Evolutionary conservation across 805 yeast genomes (phyloP), one percentile per base, ranked within the genome.

Genomic region (Lachancea meyersii): DNA sequence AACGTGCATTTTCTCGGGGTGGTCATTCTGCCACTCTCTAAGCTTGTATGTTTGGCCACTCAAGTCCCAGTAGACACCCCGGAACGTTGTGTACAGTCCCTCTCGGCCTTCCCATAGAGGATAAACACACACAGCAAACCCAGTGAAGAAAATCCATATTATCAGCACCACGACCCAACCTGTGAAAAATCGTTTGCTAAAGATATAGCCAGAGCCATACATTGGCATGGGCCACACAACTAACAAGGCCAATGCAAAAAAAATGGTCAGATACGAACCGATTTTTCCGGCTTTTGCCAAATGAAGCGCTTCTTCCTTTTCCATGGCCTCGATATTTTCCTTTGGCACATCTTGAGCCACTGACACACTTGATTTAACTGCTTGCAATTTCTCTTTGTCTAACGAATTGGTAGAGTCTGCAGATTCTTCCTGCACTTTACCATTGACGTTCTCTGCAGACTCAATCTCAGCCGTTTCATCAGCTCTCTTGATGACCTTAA

Each of bases 141-240:
- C 79, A 28, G 83, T 74, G 53, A 75, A 69, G 65, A 85, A 86
- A 27, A 86, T 66, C 95, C 95, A 87, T 45, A 86, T 77, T 41
- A 88, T 77, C 46, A 82, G 79, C 23, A 87, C 94, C 28, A 73
- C 77, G 38, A 88, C 75, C 96, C 96, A 88, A 35, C 95, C 96
- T 5, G 93, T 84, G 64, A 87, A 88, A 66, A 86, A 86, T 44
- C 61, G 64, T 61, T 76, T 80, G 41, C 86, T 77, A 64, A 87
- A 88, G 31, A 87, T 70, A 57, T 87, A 87, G 3, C 75, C 72
- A 4, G 82, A 58, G 24, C 95, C 96, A 61, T 82, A 87, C 93
- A 88, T 82, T 50, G 96, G 96, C 87, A 87, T 84, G 55, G 96
- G 96, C 93, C 94, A 86, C 23, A 87, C 56, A 20, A 88, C 73